Conservation (phyloP, 106 monocot genomes). For the Phalaenopsis aphrodite region DNA sequence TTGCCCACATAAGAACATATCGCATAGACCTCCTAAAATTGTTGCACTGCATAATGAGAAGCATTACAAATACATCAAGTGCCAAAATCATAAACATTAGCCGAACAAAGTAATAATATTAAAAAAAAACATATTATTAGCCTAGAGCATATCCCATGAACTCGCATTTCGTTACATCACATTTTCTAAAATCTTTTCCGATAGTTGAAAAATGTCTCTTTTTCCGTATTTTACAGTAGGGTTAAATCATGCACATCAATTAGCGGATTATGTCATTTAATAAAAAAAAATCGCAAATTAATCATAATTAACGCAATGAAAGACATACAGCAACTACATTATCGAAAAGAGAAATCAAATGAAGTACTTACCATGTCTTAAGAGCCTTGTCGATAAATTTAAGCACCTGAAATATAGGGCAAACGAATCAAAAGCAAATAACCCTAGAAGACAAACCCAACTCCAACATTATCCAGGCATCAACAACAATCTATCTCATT, state of each 20-base stretch:
- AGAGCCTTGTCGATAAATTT: background rate
- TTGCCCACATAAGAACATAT: background rate
- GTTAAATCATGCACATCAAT: too few species aligned
- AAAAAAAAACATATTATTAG: too few species aligned
- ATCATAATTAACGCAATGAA: background rate
- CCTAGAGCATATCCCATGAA: too few species aligned
- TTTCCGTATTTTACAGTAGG: too few species aligned
- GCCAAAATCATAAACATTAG: background rate
- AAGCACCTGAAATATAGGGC: background rate
- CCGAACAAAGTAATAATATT: background rate
- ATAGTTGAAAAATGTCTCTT: too few species aligned
- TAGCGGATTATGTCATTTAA: too few species aligned
- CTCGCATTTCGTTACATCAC: too few species aligned
- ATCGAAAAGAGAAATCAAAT: background rate
- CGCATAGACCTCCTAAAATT: background rate
- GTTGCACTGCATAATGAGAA: background rate
- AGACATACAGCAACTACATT: background rate
- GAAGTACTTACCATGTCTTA: background rate
- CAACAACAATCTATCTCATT: background rate
- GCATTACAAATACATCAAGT: background rate
- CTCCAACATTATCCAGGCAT: background rate
- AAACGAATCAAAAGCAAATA: background rate
- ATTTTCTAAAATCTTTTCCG: too few species aligned
- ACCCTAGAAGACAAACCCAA: background rate
- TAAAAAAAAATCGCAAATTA: background rate